A percentile compares a stretch with the other conserved stretches of the same genome.
These are phyloP conservation scores for Suaeda aralocaspica DNA, from an alignment of 148 eudicot species.

Conservation along the genomic window DNA sequence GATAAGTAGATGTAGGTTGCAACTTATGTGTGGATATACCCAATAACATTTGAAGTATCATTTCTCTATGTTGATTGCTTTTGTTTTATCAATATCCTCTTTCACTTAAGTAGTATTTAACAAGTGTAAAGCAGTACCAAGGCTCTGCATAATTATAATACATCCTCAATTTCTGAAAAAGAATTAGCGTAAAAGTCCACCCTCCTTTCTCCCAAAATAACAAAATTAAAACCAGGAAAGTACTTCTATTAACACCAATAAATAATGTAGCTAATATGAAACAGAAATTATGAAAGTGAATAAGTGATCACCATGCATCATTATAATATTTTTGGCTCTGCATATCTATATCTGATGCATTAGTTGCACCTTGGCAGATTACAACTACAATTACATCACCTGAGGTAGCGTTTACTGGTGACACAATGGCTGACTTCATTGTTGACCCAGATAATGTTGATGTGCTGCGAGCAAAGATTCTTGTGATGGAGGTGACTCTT, in stretches of 20 bases:
- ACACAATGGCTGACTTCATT: slow-evolving; percentile 81
- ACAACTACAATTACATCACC: slow-evolving; percentile 57
- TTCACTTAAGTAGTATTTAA: too few species aligned
- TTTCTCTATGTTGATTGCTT: too few species aligned
- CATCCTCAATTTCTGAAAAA: background rate
- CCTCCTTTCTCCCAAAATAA: too few species aligned
- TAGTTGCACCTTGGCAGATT: slow-evolving; percentile 48
- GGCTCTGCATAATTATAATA: background rate
- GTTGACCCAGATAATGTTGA: slow-evolving; percentile 53
- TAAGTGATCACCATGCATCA: background rate
- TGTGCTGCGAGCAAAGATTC: slow-evolving; percentile 73
- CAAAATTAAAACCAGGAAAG: too few species aligned
- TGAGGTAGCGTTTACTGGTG: slow-evolving; percentile 96
- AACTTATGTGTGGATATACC: too few species aligned
- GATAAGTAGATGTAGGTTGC: too few species aligned
- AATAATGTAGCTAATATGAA: too few species aligned
- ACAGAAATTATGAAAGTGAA: background rate
- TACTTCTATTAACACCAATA: too few species aligned
- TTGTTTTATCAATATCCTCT: too few species aligned
- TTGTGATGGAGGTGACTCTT: slow-evolving; percentile 80
- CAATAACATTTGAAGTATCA: too few species aligned
- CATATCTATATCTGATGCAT: background rate
- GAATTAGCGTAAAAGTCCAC: too few species aligned
- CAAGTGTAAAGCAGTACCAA: too few species aligned
- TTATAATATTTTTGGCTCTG: background rate